Base-by-base conservation (phyloP, 2,329 filamentous ascomycete species). In the Arthrobotrys entomopaga region DNA sequence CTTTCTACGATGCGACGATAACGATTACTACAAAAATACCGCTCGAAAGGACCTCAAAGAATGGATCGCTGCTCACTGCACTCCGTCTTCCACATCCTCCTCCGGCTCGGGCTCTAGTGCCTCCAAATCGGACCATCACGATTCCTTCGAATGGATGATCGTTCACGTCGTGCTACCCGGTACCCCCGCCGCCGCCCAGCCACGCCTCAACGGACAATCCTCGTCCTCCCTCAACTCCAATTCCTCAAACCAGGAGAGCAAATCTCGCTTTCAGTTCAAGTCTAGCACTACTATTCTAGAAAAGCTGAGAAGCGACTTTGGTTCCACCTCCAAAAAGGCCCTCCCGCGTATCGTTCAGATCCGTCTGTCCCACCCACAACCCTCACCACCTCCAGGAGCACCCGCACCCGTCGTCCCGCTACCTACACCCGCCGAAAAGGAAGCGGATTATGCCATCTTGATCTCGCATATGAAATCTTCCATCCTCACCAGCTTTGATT, bases 131-230 rank as follows among this genome's bases (percentile, higher is more conserved):
- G 94, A 97, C 80, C 95, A 96, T 76, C 95, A 99, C 80, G 94
- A 99, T 83, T 94, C 95, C 0, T 97, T 91, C 78, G 95, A 99
- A 81, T 98, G 93, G 91, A 84, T 99, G 77, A 91, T 99, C 64
- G 80, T 99, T 20, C 95, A 99, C 81, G 91, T 99, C 24, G 91
- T 97, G 11, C 85, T 96, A 16, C 93, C 94, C 13, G 93, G 96
- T 76, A 94, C 92, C 0, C 85, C 87, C 13, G 92, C 92, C 0
- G 89, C 91, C 20, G 91, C 89, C 1, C 92, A 96, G 80, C 91
- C 92, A 13, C 86, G 90, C 13, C 20, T 84, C 67, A 87, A 85
- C 65, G 83, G 84, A 63, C 85, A 86, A 76, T 73, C 69, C 13
- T 81, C 80, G 22, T 80, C 85, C 24, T 82, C 81, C 65, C 16